These are phyloP conservation scores for Mallotus nudiflorus DNA, from an alignment of 345 rosid genomes.

Conservation along the genomic window DNA sequence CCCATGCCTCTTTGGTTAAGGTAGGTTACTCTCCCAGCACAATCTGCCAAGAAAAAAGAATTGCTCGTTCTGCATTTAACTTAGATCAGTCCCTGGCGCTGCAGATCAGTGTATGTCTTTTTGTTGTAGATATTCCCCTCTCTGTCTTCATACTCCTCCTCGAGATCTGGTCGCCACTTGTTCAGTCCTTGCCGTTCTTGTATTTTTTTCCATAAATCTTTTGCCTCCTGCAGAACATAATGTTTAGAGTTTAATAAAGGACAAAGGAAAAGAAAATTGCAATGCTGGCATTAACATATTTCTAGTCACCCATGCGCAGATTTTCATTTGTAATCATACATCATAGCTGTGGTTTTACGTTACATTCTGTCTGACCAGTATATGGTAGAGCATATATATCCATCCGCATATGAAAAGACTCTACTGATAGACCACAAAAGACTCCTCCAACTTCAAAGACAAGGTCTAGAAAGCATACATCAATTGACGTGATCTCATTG, in stretches of 20 bases:
- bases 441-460: neutral
- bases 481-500: constrained; percentile 90
- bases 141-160: constrained; percentile 97
- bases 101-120: constrained; percentile 94
- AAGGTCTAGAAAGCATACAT: constrained; percentile 37
- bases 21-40: neutral
- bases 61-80: neutral
- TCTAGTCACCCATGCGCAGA: neutral
- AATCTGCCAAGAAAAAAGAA: neutral
- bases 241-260: neutral
- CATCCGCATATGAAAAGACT: too few relatives aligned
- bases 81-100: constrained; percentile 92
- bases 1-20: neutral
- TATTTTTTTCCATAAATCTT: constrained; percentile 89
- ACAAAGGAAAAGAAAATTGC: too few relatives aligned
- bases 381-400: neutral
- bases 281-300: neutral
- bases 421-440: neutral
- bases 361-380: neutral
- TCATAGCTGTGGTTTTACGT: neutral
- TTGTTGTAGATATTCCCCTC: constrained; percentile 99
- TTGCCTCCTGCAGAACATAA: constrained; percentile 65
- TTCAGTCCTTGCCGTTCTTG: constrained; percentile 82
- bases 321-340: neutral
- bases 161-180: constrained; percentile 99